Evolutionary conservation across 805 yeast genomes (phyloP), one percentile per base, ranked within the genome.

Genomic region (Wickerhamiella brachini): DNA sequence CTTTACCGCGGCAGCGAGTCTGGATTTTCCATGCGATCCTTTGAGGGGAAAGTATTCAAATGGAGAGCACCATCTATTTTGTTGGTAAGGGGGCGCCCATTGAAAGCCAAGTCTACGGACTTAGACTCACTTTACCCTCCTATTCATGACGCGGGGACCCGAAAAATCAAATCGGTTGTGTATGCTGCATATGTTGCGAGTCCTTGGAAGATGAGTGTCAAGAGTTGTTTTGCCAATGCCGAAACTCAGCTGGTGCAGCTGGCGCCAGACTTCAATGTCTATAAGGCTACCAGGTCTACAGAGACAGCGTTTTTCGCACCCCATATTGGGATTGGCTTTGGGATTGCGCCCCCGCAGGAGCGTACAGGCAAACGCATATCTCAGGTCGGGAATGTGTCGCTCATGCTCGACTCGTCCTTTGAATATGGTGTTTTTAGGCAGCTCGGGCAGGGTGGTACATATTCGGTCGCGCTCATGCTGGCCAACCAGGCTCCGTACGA

Each of bases 61-160:
- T 90, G 97, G 95, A 80, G 78, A 57, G 93, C 95, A 0, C 95
- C 96, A 0, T 78, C 95, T 0, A 63, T 90, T 1, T 57, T 89
- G 8, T 53, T 89, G 0, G 70, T 90, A 0, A 74, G 78, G 2
- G 97, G 97, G 0, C 74, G 72, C 57, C 62, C 56, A 15, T 51
- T 49, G 7, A 34, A 34, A 24, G 23, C 49, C 10, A 45, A 52
- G 10, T 59, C 61, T 13, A 47, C 47, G 15, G 48, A 52, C 5
- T 34, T 45, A 26, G 55, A 51, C 9, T 42, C 49, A 45, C 47
- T 29, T 29, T 31, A 17, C 52, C 56, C 18, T 15, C 38, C 20
- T 26, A 17, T 44, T 23, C 31, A 22, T 12, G 46, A 37, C 21
- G 26, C 15, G 20, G 17, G 15, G 44, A 37, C 17, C 9, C 57